Base-by-base conservation (phyloP, 345 rosid species). In the Citrus australasica region DNA sequence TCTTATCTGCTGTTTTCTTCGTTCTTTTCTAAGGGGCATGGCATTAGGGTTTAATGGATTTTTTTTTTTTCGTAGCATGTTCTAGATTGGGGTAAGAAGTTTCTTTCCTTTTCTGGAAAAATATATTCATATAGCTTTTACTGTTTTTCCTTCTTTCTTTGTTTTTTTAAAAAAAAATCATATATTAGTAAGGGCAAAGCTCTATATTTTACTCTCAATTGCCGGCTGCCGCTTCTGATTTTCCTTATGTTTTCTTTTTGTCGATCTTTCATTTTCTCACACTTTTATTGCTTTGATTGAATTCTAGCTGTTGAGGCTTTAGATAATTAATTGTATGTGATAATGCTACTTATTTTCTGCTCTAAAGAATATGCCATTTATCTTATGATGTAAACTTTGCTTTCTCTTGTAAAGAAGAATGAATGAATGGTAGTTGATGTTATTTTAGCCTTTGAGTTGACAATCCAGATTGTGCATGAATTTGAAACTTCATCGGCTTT, bases 31-130 rank as follows among this genome's bases (percentile, higher is more conserved):
- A n/a, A 46, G 48, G 38, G 46, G 22, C 58, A 53, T 17, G 22
- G 58, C 58, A 13, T 28, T 75, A 75, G 70, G 78, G 32, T 75
- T 75, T 63, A 4, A 35, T 38, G 17, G 67, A 71, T 55, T 27
- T 56, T 38, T 7, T n/a, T n/a, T 37, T 63, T 21, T 56, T n/a
- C 13, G 1, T 13, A 5, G 2, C 4, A 7, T 46, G 74, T 27
- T 21, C 46, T 4, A 7, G 17, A 70, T 69, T 8, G 24, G 48
- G 73, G 6, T 51, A 51, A 6, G 60, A 51, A 51, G 60, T 10
- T 28, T 27, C 9, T 13, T 51, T 27, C 16, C 58, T 3, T 48
- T 48, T 27, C 22, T 3, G 27, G 27, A 4, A 35, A n/a, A 19
- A 33, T 37, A 33, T 6, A 65, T 6, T 6, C 13, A 42, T 1